A percentile compares a stretch with the other conserved stretches of the same genome.
These are phyloP conservation scores for Magnusiomyces clavatus DNA, from an alignment of 1,139 yeast genomes.

Conservation along the genomic window DNA sequence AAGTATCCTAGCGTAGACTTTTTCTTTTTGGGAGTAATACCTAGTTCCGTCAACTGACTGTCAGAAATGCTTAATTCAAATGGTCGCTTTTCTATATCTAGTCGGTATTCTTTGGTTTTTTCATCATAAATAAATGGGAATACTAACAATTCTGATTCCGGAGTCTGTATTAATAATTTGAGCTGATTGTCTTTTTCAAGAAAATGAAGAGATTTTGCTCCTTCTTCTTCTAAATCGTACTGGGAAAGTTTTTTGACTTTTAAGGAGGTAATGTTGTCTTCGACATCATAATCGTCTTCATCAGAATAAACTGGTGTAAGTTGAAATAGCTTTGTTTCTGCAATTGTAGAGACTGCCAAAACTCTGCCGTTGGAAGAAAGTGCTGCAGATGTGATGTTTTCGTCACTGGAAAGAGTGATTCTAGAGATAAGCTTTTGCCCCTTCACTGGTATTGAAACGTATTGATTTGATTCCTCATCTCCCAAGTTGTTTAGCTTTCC, in stretches of 20 bases:
- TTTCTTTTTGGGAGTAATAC: conserved; percentile 30
- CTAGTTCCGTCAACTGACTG: conserved; percentile 27
- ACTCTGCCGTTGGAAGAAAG: conserved; percentile 58
- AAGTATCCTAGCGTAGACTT: conserved; percentile 21
- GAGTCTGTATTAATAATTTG: conserved; percentile 47
- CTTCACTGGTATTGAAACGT: conserved; percentile 3
- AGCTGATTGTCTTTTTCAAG: conserved; percentile 10
- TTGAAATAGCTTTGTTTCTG: conserved; percentile 61
- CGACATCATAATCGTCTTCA: neutral
- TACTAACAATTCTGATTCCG: conserved; percentile 55
- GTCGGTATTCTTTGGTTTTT: conserved; percentile 6
- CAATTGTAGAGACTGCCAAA: conserved; percentile 64
- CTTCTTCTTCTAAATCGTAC: conserved; percentile 41
- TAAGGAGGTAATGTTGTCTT: conserved; percentile 7
- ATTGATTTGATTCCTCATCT: conserved; percentile 25
- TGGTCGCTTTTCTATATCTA: conserved; percentile 12
- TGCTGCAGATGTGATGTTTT: conserved; percentile 66
- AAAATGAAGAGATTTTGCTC: conserved; percentile 40
- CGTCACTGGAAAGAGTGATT: conserved; percentile 65
- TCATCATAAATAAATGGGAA: conserved; percentile 35
- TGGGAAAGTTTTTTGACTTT: conserved; percentile 25
- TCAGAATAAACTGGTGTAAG: conserved; percentile 32
- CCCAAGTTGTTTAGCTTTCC: conserved; percentile 24
- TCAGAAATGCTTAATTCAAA: conserved; percentile 16
- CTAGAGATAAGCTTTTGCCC: conserved; percentile 52